A percentile compares a stretch with the other conserved stretches of the same genome.
Evolutionary conservation across 2,329 filamentous ascomycete species (phyloP).

Genomic region (Orbilia quercus): DNA sequence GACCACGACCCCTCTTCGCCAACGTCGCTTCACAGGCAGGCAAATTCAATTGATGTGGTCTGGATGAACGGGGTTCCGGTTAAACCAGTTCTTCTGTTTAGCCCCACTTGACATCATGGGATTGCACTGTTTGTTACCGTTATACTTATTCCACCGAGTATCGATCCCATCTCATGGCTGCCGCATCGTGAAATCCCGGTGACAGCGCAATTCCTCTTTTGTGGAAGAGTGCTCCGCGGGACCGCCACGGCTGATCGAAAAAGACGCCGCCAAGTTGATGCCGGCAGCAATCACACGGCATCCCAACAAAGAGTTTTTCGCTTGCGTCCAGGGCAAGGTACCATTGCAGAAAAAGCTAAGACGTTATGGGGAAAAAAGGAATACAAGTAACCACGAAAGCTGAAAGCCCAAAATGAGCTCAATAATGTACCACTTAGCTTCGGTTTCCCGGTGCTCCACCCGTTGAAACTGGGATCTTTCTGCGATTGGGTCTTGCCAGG

Average conservation of each 20-base stretch:
- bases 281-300: constrained; percentile 46
- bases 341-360: constrained; percentile 19
- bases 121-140: constrained; percentile 17
- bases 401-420: constrained; percentile 19
- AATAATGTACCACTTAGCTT: constrained; percentile 28
- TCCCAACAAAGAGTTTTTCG: constrained; percentile 43
- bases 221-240: background rate
- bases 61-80: constrained; percentile 31
- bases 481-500: constrained; percentile 47
- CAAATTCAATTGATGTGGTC: constrained; percentile 11
- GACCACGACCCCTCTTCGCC: background rate
- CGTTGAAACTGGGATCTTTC: constrained; percentile 16
- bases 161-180: background rate
- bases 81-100: constrained; percentile 42
- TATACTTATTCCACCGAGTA: constrained; percentile 4
- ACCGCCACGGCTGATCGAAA: background rate
- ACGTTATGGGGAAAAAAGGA: constrained; percentile 31
- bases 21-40: constrained; percentile 18
- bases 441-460: constrained; percentile 48
- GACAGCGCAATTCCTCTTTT: background rate
- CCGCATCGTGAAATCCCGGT: background rate
- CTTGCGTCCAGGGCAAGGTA: constrained; percentile 20
- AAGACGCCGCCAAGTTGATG: constrained; percentile 19
- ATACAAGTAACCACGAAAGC: constrained; percentile 27
- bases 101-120: constrained; percentile 51